These are phyloP conservation scores for Macrophomina pseudophaseolina DNA, from an alignment of 2,329 filamentous ascomycete species.

Conservation along the genomic window DNA sequence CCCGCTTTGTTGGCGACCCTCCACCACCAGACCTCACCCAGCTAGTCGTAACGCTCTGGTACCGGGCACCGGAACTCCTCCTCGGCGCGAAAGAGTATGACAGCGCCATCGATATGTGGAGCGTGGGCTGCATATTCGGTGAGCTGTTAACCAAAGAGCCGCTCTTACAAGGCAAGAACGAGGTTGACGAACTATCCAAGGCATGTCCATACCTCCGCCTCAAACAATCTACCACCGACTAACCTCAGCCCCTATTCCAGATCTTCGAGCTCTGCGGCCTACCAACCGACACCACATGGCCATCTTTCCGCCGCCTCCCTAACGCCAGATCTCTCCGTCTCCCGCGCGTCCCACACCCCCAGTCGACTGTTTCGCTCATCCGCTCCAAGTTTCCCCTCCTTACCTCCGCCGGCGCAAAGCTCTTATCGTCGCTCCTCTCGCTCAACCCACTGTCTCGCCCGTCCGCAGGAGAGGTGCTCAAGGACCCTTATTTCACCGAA, in stretches of 20 bases:
- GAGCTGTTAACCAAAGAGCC: slow-evolving; percentile 86
- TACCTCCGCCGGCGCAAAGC: slow-evolving; percentile 71
- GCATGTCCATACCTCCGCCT: slow-evolving; percentile 38
- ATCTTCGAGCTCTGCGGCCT: slow-evolving; percentile 91
- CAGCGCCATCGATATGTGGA: slow-evolving; percentile 89
- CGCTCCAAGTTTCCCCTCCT: slow-evolving; percentile 81
- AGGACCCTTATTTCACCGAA: slow-evolving; percentile 84
- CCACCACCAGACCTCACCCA: slow-evolving; percentile 77
- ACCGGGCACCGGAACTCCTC: slow-evolving; percentile 87
- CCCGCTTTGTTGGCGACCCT: slow-evolving; percentile 83
- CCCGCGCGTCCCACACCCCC: slow-evolving; percentile 54
- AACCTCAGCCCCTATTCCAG: slow-evolving; percentile 33
- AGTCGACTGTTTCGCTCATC: slow-evolving; percentile 59
- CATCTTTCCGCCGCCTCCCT: slow-evolving; percentile 81
- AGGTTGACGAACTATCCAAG: slow-evolving; percentile 85
- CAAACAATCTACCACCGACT: slow-evolving; percentile 25
- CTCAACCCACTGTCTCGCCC: slow-evolving; percentile 77
- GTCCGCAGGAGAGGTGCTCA: slow-evolving; percentile 73
- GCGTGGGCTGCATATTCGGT: slow-evolving; percentile 91
- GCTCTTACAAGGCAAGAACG: slow-evolving; percentile 84
- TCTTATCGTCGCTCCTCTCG: slow-evolving; percentile 73
- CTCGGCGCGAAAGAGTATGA: slow-evolving; percentile 80
- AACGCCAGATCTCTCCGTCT: slow-evolving; percentile 82
- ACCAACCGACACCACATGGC: slow-evolving; percentile 83
- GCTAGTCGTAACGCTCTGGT: slow-evolving; percentile 96